phyloP scores from a whole-genome alignment of 2,329 filamentous ascomycete genomes.

The Dryadomyces quercivorus region DNA sequence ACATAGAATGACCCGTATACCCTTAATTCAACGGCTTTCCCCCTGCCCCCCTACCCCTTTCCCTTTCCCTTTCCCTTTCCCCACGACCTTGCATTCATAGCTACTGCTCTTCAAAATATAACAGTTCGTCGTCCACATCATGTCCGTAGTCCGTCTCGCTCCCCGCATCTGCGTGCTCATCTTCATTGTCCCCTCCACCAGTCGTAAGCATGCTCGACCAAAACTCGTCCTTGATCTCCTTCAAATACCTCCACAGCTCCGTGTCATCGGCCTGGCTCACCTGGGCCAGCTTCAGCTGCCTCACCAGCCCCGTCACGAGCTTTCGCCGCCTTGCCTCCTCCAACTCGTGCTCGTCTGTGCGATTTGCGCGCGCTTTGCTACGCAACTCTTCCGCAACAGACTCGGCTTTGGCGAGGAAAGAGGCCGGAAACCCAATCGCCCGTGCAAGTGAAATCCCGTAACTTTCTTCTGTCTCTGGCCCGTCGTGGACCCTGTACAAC shows the following conservation, averaged over 20 bases:
- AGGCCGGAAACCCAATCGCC: conserved; percentile 57
- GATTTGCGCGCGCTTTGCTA: conserved; percentile 37
- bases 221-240: conserved; percentile 63
- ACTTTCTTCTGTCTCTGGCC: conserved; percentile 55
- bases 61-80: too few species aligned
- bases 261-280: conserved; percentile 53
- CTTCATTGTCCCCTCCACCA: background rate
- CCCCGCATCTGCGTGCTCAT: too few species aligned
- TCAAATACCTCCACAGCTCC: conserved; percentile 51
- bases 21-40: background rate
- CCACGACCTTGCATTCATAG: background rate
- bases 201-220: conserved; percentile 51
- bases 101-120: background rate
- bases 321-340: conserved; percentile 45
- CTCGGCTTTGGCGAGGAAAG: conserved; percentile 57
- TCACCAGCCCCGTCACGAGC: conserved; percentile 60
- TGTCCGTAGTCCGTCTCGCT: background rate
- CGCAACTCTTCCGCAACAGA: conserved; percentile 51
- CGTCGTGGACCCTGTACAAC: conserved; percentile 72
- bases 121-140: background rate
- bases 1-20: conserved; percentile 1
- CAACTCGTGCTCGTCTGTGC: conserved; percentile 18
- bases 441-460: conserved; percentile 79
- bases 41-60: background rate
- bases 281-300: conserved; percentile 34